These are phyloP conservation scores for Taiwanofungus camphoratus DNA, from an alignment of 1,284 basidiomycete species.

Conservation along the genomic window DNA sequence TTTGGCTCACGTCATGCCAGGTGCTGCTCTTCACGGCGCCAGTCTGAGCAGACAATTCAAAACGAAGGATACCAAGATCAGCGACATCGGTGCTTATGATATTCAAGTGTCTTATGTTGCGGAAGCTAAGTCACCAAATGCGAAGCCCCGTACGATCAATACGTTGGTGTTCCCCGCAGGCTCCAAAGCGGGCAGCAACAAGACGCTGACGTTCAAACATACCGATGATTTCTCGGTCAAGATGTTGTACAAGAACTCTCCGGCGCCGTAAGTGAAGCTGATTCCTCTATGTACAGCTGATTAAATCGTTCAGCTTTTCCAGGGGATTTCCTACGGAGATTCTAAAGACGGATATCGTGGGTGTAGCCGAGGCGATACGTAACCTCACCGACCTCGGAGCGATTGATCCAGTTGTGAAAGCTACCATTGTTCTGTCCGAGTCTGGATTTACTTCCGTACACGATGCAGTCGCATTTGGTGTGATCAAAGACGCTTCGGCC, in stretches of 20 bases:
- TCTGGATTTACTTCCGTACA: conserved; percentile 79
- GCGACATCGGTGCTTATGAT: conserved; percentile 69
- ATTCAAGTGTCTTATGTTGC: conserved; percentile 74
- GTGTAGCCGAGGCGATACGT: conserved; percentile 61
- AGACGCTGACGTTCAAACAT: conserved; percentile 78
- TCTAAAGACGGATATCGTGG: conserved; percentile 62
- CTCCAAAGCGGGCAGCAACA: conserved; percentile 73
- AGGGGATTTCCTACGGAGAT: conserved; percentile 67
- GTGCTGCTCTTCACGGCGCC: conserved; percentile 91
- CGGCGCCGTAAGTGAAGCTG: conserved; percentile 45
- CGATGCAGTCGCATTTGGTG: conserved; percentile 69
- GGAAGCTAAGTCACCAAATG: conserved; percentile 41
- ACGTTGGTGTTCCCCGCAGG: conserved; percentile 72
- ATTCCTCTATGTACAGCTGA: neutral
- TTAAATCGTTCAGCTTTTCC: neutral
- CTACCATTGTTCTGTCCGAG: conserved; percentile 76
- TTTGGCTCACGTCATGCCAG: conserved; percentile 20
- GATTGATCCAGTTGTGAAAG: conserved; percentile 71
- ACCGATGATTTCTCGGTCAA: conserved; percentile 73
- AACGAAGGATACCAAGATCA: conserved; percentile 89
- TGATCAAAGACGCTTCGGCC: conserved; percentile 57
- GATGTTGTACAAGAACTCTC: conserved; percentile 62
- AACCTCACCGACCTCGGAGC: conserved; percentile 74
- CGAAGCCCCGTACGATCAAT: conserved; percentile 63
- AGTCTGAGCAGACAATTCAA: conserved; percentile 87